These are phyloP conservation scores for Epicoccum sorghinum DNA, from an alignment of 2,329 filamentous ascomycete genomes.

Conservation along the genomic window DNA sequence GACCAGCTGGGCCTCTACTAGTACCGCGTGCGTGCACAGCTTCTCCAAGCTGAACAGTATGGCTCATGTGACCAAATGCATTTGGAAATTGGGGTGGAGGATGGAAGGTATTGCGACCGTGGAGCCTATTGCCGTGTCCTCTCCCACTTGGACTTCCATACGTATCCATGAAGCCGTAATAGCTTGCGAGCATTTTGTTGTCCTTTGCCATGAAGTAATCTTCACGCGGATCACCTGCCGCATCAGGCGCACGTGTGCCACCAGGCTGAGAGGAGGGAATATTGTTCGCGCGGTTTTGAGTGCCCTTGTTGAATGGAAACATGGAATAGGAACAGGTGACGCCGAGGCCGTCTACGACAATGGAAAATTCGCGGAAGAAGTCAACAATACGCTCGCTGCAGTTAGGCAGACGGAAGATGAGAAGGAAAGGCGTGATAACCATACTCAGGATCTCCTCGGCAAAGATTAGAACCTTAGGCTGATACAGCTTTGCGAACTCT, in stretches of 20 bases:
- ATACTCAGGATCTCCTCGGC: constrained; percentile 91
- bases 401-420: constrained; percentile 83
- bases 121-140: constrained; percentile 47
- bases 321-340: constrained; percentile 98
- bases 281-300: constrained; percentile 54
- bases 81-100: constrained; percentile 78
- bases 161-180: constrained; percentile 92
- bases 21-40: constrained; percentile 25
- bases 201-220: constrained; percentile 96
- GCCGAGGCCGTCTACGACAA: constrained; percentile 94
- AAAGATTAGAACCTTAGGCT: constrained; percentile 90
- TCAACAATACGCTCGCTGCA: constrained; percentile 94
- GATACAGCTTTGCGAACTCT: constrained; percentile 89
- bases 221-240: constrained; percentile 65
- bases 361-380: constrained; percentile 97
- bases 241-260: constrained; percentile 55
- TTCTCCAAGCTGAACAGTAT: constrained; percentile 60
- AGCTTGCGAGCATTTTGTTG: constrained; percentile 97
- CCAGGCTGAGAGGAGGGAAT: constrained; percentile 48
- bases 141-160: constrained; percentile 59
- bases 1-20: constrained; percentile 33
- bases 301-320: constrained; percentile 91
- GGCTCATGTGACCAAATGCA: constrained; percentile 55
- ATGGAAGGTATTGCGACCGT: constrained; percentile 66
- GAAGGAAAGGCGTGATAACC: constrained; percentile 85